These are phyloP conservation scores for Suillus hirtellus DNA, from an alignment of 768 basidiomycete genomes.

Conservation along the genomic window DNA sequence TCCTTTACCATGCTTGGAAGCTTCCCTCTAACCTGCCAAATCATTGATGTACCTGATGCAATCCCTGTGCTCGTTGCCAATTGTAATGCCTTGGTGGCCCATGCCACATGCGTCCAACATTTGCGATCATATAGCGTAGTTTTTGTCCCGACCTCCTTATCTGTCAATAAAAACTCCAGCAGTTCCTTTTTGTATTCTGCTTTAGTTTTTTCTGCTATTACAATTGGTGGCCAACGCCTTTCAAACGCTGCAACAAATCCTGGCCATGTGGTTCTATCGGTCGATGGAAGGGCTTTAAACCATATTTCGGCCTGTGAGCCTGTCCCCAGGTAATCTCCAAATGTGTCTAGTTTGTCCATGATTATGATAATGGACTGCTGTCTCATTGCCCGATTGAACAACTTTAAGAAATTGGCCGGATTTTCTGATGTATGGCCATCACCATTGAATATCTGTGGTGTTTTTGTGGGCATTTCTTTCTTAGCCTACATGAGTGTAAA, in stretches of 20 bases:
- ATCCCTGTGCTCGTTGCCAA: conserved; percentile 25
- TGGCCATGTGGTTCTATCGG: background rate
- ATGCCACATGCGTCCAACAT: background rate
- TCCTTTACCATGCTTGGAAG: background rate
- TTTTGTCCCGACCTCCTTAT: background rate
- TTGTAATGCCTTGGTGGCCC: background rate
- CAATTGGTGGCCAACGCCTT: background rate
- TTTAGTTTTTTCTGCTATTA: background rate
- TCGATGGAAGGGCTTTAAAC: no score
- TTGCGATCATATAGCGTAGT: background rate
- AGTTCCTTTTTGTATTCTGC: background rate
- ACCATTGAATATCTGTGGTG: background rate
- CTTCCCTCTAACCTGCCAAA: background rate
- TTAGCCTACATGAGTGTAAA: background rate
- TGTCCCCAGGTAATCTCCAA: no score
- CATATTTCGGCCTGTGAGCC: no score
- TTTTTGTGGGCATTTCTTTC: background rate
- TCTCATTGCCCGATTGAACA: background rate
- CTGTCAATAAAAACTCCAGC: no score
- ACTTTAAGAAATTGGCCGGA: background rate
- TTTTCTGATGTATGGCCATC: background rate
- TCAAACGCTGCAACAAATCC: background rate
- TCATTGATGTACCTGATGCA: background rate
- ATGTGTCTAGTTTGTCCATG: no score
- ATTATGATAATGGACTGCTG: background rate